Evolutionary conservation across 2,329 filamentous ascomycete species (phyloP).

Genomic region (Coleophoma eucalyptorum): DNA sequence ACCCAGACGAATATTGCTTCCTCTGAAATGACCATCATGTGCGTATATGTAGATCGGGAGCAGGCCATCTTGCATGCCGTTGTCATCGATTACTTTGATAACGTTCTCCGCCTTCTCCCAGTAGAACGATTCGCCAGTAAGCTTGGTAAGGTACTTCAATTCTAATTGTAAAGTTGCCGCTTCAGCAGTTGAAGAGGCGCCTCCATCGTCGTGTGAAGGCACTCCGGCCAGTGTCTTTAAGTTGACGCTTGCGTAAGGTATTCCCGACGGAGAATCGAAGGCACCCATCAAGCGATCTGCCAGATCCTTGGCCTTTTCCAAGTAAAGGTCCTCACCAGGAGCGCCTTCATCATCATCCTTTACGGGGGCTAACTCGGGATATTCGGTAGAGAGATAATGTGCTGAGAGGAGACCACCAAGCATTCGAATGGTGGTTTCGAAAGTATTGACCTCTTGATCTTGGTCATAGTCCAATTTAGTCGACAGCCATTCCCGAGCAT

Average conservation of each 20-base stretch:
- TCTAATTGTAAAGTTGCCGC: slow-evolving; percentile 90
- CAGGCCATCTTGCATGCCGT: slow-evolving; percentile 74
- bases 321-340: slow-evolving; percentile 83
- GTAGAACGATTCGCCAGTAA: slow-evolving; percentile 88
- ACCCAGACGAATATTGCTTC: slow-evolving; percentile 83
- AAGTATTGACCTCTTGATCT: slow-evolving; percentile 93
- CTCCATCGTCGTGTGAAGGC: slow-evolving; percentile 76
- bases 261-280: slow-evolving; percentile 80
- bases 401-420: slow-evolving; percentile 88
- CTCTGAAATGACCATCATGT: slow-evolving; percentile 72
- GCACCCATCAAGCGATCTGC: slow-evolving; percentile 83
- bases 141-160: slow-evolving; percentile 92
- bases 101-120: slow-evolving; percentile 91
- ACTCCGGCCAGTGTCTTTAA: slow-evolving; percentile 73
- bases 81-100: slow-evolving; percentile 86
- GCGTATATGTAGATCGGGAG: slow-evolving; percentile 90
- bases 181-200: slow-evolving; percentile 91
- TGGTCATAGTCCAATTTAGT: slow-evolving; percentile 81
- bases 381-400: slow-evolving; percentile 86
- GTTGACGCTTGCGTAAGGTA: slow-evolving; percentile 90
- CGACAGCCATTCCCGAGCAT: slow-evolving; percentile 86
- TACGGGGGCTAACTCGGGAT: slow-evolving; percentile 74
- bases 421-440: slow-evolving; percentile 98
- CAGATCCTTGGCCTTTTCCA: slow-evolving; percentile 93
- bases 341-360: slow-evolving; percentile 66